phyloP scores from a whole-genome alignment of 805 yeast genomes.

The Ogataea neopini region DNA sequence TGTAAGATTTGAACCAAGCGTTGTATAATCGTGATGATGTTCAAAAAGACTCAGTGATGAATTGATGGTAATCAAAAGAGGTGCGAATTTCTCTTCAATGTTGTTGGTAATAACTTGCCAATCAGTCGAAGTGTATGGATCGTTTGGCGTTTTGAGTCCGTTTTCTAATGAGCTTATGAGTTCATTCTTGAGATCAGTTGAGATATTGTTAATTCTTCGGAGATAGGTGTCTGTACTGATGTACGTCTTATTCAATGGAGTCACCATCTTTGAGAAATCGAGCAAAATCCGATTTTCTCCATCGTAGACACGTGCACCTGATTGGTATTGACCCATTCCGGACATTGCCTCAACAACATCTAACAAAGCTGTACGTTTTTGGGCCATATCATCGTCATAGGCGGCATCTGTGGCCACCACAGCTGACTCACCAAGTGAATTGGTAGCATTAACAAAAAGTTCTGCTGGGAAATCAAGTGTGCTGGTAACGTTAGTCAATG shows the following conservation, averaged over 20 bases:
- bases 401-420: constrained; percentile 1
- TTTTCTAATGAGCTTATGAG: constrained; percentile 39
- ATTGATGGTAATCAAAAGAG: constrained; percentile 45
- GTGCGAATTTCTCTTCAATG: constrained; percentile 55
- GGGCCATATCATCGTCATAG: constrained; percentile 14
- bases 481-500: constrained; percentile 40
- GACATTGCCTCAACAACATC: constrained; percentile 34
- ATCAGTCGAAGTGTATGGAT: constrained; percentile 46
- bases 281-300: constrained; percentile 50
- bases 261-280: constrained; percentile 54
- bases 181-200: constrained; percentile 36
- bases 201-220: constrained; percentile 39
- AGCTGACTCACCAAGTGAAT: background rate
- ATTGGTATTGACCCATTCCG: constrained; percentile 46
- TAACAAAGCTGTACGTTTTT: constrained; percentile 24
- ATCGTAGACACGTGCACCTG: constrained; percentile 48
- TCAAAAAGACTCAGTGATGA: constrained; percentile 33
- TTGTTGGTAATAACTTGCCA: constrained; percentile 56
- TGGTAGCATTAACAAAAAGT: background rate
- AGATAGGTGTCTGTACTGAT: constrained; percentile 49
- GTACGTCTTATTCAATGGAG: constrained; percentile 53
- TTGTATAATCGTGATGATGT: constrained; percentile 13
- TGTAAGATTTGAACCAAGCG: constrained; percentile 38
- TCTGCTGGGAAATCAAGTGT: constrained; percentile 41
- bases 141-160: constrained; percentile 32